Conservation (phyloP, 306 rosid genomes). For the Begonia peltatifolia region DNA sequence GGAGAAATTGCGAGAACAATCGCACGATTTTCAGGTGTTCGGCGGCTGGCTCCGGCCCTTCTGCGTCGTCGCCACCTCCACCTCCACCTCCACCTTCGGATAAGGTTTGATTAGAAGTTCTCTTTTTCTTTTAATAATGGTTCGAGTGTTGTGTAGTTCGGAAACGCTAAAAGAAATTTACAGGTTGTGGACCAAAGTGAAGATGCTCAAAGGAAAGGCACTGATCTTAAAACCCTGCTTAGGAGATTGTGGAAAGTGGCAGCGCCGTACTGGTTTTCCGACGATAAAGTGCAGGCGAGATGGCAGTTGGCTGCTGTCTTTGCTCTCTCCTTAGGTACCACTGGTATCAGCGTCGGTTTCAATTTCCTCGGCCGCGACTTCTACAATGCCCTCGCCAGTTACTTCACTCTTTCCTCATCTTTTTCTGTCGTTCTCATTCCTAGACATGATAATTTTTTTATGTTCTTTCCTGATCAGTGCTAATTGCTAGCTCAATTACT, state of each 20-base stretch:
- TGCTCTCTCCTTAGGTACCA: slow-evolving; percentile 80
- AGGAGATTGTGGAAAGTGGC: slow-evolving; percentile 93
- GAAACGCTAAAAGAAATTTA: neutral
- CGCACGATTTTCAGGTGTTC: slow-evolving; percentile 11
- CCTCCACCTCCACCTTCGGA: slow-evolving; percentile 6
- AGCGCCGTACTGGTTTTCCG: slow-evolving; percentile 79
- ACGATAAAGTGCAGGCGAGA: slow-evolving; percentile 67
- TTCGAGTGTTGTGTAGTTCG: neutral
- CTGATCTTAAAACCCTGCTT: slow-evolving; percentile 46
- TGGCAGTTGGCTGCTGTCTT: slow-evolving; percentile 72
- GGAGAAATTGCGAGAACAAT: slow-evolving; percentile 12
- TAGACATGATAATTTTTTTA: slow-evolving; percentile 4
- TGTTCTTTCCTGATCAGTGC: neutral
- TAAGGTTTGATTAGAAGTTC: slow-evolving; percentile 8
- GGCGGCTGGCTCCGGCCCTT: slow-evolving; percentile 5
- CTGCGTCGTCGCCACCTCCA: slow-evolving; percentile 4
- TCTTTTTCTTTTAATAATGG: neutral
- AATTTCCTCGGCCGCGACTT: slow-evolving; percentile 91
- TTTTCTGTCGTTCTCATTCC: neutral
- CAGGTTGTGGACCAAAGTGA: slow-evolving; percentile 9
- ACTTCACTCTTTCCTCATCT: slow-evolving; percentile 11
- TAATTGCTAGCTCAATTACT: slow-evolving; percentile 2
- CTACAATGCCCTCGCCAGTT: slow-evolving; percentile 88
- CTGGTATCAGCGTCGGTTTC: slow-evolving; percentile 94
- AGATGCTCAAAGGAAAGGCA: slow-evolving; percentile 26